Percentiles rank a stretch among this genome's conserved stretches.
Conservation (phyloP, 768 basidiomycete species). For the Lentinula sp. region DNA sequence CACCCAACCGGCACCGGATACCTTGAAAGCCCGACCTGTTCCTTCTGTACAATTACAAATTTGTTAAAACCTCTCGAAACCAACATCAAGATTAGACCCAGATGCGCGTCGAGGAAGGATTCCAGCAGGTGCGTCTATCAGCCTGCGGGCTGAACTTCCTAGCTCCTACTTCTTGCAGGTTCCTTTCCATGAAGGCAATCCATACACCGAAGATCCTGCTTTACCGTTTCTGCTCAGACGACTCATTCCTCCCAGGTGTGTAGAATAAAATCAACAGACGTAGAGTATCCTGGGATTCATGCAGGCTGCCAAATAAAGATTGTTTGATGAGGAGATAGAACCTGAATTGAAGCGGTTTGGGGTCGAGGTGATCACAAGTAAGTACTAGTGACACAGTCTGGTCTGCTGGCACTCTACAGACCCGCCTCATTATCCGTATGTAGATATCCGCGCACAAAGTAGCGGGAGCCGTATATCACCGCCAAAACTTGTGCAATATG, state of each 20-base stretch:
- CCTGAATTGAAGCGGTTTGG: conserved; percentile 59
- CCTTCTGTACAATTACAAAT: neutral
- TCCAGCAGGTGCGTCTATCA: conserved; percentile 41
- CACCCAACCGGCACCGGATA: too few relatives aligned
- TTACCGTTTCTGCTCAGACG: conserved; percentile 57
- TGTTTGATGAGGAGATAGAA: conserved; percentile 39
- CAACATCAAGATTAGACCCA: too few relatives aligned
- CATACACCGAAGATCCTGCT: conserved; percentile 56
- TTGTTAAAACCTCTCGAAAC: too few relatives aligned
- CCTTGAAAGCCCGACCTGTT: neutral
- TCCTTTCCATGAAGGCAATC: conserved; percentile 51
- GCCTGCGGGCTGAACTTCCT: conserved; percentile 5
- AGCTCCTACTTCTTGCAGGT: conserved; percentile 25
- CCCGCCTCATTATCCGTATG: neutral
- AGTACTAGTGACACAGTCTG: conserved; percentile 9
- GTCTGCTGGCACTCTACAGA: neutral
- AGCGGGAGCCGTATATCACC: conserved; percentile 32
- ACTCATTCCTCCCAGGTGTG: conserved; percentile 41
- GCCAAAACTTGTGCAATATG: conserved; percentile 59
- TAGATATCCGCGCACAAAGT: conserved; percentile 54
- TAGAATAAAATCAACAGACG: neutral
- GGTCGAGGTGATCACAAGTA: conserved; percentile 45
- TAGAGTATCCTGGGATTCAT: neutral
- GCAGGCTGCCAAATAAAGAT: conserved; percentile 21
- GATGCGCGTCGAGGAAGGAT: conserved; percentile 66